Evolutionary conservation across 768 basidiomycete genomes (phyloP), one percentile per base, ranked within the genome.

Genomic region (Trametes elegans): DNA sequence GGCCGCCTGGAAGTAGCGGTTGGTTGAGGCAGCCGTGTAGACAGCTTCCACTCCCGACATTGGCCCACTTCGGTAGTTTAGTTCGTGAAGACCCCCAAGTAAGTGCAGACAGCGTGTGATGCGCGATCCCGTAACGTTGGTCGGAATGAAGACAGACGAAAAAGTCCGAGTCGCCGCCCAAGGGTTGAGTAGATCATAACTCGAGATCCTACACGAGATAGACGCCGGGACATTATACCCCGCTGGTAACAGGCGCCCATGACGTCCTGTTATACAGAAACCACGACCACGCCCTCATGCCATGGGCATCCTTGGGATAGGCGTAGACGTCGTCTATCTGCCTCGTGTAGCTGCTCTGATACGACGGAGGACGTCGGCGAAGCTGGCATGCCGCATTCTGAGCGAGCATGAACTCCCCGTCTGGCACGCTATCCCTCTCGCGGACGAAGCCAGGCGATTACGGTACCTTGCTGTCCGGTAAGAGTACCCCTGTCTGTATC

Each of bases 401-500:
- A 86, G 83, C 64, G 55, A 65, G 1, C 13, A 46, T 1, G 74
- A 81, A 51, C 77, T 81, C 60, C 42, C 62, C 3, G 57, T 63
- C 2, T 79, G 81, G 62, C 73, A 76, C 61, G 41, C 67, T n/a
- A 57, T 72, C n/a, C 61, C 74, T 5, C 55, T 58, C 1, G 28
- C 46, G 14, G 64, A 69, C 21, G 58, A 62, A 36, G 47, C 57
- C 5, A 51, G 41, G 18, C 54, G 65, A 29, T 70, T 71, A 6
- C 77, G 73, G 13, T 93, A 84, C 65, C 72, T 93, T 18, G 86
- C 84, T 28, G 87, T 92, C 34, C 79, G 91, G 91, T 91, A 66
- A 19, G 81, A n/a, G 18, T 7, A 24, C n/a, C n/a, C n/a, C n/a
- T n/a, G n/a, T n/a, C n/a, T 21, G 27, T 14, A 27, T 27, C 3